Evolutionary conservation across 805 yeast species (phyloP).

Genomic region (Pichia membranifaciens): DNA sequence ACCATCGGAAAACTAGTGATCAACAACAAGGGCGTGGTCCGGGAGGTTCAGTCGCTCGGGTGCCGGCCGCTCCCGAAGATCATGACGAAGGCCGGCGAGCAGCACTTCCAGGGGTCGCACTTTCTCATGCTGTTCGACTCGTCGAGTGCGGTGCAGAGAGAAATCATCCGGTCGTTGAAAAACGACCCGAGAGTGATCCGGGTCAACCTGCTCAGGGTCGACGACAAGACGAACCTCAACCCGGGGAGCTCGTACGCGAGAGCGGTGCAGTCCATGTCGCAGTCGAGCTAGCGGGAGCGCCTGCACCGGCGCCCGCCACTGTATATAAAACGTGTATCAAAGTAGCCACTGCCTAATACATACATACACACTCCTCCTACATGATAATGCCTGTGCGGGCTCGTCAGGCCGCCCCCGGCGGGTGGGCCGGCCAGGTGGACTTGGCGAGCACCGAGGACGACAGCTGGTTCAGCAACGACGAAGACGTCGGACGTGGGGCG

Average conservation of each 20-base stretch:
- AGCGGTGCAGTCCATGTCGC: conserved; percentile 24
- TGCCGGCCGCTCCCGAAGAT: conserved; percentile 73
- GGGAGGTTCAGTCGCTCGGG: conserved; percentile 77
- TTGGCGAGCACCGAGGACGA: neutral
- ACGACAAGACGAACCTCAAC: conserved; percentile 46
- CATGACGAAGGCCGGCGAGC: conserved; percentile 78
- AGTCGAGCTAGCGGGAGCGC: conserved; percentile 2
- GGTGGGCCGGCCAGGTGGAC: neutral
- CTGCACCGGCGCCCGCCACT: too few relatives aligned
- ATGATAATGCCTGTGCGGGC: too few relatives aligned
- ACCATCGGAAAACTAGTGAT: conserved; percentile 80
- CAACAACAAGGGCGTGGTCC: conserved; percentile 88
- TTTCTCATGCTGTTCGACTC: conserved; percentile 84
- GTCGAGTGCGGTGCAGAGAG: conserved; percentile 79
- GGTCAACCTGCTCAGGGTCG: conserved; percentile 62
- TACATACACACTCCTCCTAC: too few relatives aligned
- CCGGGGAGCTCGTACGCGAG: conserved; percentile 54
- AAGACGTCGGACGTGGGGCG: neutral
- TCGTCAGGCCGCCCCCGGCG: too few relatives aligned
- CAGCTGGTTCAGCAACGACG: neutral
- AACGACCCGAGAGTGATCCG: conserved; percentile 90
- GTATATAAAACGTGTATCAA: too few relatives aligned
- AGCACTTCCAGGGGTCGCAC: conserved; percentile 85
- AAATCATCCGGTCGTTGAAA: conserved; percentile 70
- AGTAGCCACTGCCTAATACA: too few relatives aligned